Evolutionary conservation across 2,329 filamentous ascomycete species (phyloP), one percentile per base, ranked within the genome.

Genomic region (Cordyceps javanica): DNA sequence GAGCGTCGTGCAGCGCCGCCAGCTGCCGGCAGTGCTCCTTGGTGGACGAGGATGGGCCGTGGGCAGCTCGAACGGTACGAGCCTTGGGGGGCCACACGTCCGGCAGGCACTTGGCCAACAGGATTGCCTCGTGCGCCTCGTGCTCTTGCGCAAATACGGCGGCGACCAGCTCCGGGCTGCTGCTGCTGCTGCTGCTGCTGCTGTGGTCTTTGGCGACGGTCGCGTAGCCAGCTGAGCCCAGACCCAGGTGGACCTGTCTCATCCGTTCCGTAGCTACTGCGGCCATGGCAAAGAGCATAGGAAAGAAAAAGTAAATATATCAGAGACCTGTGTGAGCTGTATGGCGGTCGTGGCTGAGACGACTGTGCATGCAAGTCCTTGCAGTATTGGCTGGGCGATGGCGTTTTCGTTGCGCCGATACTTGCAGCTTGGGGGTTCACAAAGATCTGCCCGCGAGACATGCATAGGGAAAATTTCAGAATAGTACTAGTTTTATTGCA

Each of bases 1-100:
- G 54, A 2, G 69, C 66, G 9, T 66, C 62, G 19, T 70, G 69
- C 5, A 75, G 50, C 7, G 63, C 57, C 2, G 60, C 50, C 23
- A 74, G 36, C 44, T 70, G 68, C 14, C 62, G 34, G 19, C 70
- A 61, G 10, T 74, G 72, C 19, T 67, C 50, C 1, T 62, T 46
- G 3, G 62, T 60, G 7, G n/a, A 73, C 60, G 13, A 74, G 68
- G 2, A 75, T 66, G 1, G 73, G 73, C 2, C 68, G 65, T 13
- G 70, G 70, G 34, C 66, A 69, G 10, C 59, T 65, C 5, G 62
- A 48, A 0, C 56, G 55, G 46, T 70, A 69, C 11, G 66, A 69
- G 3, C 58, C 63, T 23, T 66, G 42, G 10, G 42, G 10, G 61
- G 65, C 72, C 72, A 72, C 7, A 69, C 38, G 3, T 64, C 55